Evolutionary conservation across 2,329 filamentous ascomycete species (phyloP), one percentile per base, ranked within the genome.

Genomic region (Rutstroemia sydowiana): DNA sequence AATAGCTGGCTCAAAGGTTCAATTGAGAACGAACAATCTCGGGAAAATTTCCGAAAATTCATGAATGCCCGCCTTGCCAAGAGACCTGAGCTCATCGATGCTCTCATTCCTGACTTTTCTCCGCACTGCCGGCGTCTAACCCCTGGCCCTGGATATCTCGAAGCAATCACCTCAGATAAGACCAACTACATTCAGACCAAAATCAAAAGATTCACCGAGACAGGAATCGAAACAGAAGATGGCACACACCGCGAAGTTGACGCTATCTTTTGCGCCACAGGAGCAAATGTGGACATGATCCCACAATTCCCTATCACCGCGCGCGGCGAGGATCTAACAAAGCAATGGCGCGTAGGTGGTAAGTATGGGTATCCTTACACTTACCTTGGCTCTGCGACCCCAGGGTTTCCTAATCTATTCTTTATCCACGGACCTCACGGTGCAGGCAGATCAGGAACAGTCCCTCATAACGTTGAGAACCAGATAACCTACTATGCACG

Each of bases 231-330:
- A 58, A 84, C 79, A 0, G 67, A 65, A 0, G 81, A 86, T 57
- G 82, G 81, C 2, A 63, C 63, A 0, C 70, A 76, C 28, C 69
- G 80, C 3, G 72, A 78, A 14, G 79, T 84, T 0, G 83, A 86
- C 54, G 78, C 79, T 13, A 70, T 87, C 5, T 79, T 88, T 58
- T 87, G 82, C 59, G 79, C 82, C 1, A 88, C 85, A 0, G 85
- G 85, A 1, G 81, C 81, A 8, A 82, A 85, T 57, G 72, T 75
- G 10, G 74, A 80, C 56, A 72, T 77, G 65, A 69, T 76, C 0
- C 81, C 81, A 0, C 75, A 75, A 0, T 87, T 87, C 57, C 71
- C 79, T 0, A 78, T 88, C 56, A 69, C 71, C 21, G 76, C 78
- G 1, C 66, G 74, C 44, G 79, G 76, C 2, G 65, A 73, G 8